A percentile compares a stretch with the other conserved stretches of the same genome.
Conservation (phyloP, 2,329 filamentous ascomycete species). For the Pseudomassariella vexata region DNA sequence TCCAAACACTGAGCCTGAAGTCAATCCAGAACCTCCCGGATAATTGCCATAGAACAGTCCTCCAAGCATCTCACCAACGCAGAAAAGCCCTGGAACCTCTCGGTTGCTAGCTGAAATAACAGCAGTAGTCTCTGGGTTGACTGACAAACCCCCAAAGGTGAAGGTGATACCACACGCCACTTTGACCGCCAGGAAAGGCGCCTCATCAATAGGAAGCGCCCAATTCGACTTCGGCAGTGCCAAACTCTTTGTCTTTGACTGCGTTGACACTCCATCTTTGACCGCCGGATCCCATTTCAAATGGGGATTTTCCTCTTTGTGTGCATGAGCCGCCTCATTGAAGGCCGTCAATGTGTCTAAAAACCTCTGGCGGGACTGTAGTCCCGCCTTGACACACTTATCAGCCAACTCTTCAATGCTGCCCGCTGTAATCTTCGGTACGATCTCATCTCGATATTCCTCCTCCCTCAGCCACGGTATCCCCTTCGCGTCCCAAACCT, state of each 20-base stretch:
- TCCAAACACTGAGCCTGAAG: conserved; percentile 50
- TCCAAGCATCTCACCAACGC: conserved; percentile 61
- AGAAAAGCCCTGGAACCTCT: conserved; percentile 51
- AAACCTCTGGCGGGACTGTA: conserved; percentile 40
- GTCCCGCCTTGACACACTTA: conserved; percentile 37
- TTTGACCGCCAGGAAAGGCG: conserved; percentile 57
- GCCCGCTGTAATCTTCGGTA: conserved; percentile 43
- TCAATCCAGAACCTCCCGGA: conserved; percentile 57
- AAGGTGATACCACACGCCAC: conserved; percentile 63
- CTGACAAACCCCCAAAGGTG: conserved; percentile 59
- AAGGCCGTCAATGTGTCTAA: conserved; percentile 47
- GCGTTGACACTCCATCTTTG: conserved; percentile 57
- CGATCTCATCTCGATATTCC: conserved; percentile 56
- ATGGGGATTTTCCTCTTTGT: conserved; percentile 36
- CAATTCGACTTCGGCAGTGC: conserved; percentile 58
- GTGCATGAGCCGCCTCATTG: conserved; percentile 48
- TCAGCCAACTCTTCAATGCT: conserved; percentile 51
- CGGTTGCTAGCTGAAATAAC: conserved; percentile 41
- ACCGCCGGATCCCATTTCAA: conserved; percentile 52
- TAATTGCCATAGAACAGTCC: conserved; percentile 60
- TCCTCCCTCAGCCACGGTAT: conserved; percentile 50
- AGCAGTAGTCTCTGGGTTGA: conserved; percentile 43
- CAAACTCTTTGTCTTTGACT: conserved; percentile 38
- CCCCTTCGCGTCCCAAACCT: conserved; percentile 54
- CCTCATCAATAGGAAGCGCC: conserved; percentile 51